Conservation (phyloP, 2,329 filamentous ascomycete genomes). For the Ophioceras dolichostomum region DNA sequence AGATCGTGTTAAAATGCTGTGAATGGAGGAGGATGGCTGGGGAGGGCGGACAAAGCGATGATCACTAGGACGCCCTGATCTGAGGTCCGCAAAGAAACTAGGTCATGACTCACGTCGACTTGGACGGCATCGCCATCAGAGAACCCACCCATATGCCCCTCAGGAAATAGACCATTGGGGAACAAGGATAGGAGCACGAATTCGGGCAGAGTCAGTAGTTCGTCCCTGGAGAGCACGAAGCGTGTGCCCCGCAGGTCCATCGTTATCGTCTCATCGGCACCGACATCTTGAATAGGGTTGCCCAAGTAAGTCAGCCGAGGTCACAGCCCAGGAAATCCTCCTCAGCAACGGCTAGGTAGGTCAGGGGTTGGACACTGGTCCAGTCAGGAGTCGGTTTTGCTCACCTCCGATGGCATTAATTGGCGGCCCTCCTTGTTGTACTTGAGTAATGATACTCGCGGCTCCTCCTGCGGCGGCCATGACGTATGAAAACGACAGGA, state of each 20-base stretch:
- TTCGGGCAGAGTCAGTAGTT: slow-evolving; percentile 88
- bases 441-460: slow-evolving; percentile 98
- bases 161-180: slow-evolving; percentile 93
- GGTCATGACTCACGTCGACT: slow-evolving; percentile 59
- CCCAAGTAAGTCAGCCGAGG: slow-evolving; percentile 11
- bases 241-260: slow-evolving; percentile 87
- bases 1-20: too few species aligned
- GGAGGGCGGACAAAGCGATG: too few species aligned
- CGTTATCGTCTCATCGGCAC: slow-evolving; percentile 85
- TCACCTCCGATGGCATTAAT: slow-evolving; percentile 81
- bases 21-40: too few species aligned
- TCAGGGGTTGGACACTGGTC: neutral
- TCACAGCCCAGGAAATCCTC: too few species aligned
- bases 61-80: too few species aligned
- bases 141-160: slow-evolving; percentile 89
- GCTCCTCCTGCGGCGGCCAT: slow-evolving; percentile 97
- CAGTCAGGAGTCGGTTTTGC: slow-evolving; percentile 9
- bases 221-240: slow-evolving; percentile 89
- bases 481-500: slow-evolving; percentile 86
- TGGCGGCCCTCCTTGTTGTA: slow-evolving; percentile 83
- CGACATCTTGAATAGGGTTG: slow-evolving; percentile 45
- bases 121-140: slow-evolving; percentile 90
- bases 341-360: neutral
- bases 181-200: slow-evolving; percentile 97
- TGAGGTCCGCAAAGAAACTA: neutral